These are phyloP conservation scores for Trichopus zeylanicus DNA, from an alignment of 116 monocot genomes.

Conservation along the genomic window DNA sequence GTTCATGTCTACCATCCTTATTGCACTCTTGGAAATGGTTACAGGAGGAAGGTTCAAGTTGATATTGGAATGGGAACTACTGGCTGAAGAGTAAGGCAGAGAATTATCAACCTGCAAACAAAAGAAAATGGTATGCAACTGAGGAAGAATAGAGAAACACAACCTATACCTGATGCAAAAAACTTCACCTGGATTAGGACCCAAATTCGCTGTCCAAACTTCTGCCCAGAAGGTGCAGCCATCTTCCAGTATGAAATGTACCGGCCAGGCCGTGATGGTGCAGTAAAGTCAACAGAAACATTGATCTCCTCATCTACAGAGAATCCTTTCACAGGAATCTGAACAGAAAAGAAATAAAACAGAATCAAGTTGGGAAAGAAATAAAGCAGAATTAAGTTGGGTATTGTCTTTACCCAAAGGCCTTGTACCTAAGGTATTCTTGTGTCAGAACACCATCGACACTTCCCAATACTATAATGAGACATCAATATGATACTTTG, in stretches of 20 bases:
- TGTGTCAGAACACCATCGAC: neutral
- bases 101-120: conserved; percentile 32
- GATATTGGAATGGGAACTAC: conserved; percentile 6
- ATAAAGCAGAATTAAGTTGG: too few relatives aligned
- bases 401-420: too few relatives aligned
- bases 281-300: conserved; percentile 66
- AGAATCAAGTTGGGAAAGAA: neutral
- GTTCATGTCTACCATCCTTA: conserved; percentile 22
- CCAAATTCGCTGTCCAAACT: conserved; percentile 92
- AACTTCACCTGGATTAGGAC: conserved; percentile 66
- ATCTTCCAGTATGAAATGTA: conserved; percentile 86
- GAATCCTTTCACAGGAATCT: conserved; percentile 54
- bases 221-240: conserved; percentile 60
- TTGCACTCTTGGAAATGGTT: conserved; percentile 1
- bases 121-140: neutral
- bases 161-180: neutral
- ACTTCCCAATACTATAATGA: neutral
- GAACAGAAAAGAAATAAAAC: conserved; percentile 3
- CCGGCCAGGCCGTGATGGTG: conserved; percentile 59
- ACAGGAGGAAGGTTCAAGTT: conserved; percentile 57
- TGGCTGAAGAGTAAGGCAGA: conserved; percentile 9
- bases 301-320: conserved; percentile 57
- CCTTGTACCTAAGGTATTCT: too few relatives aligned
- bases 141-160: neutral
- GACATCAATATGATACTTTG: too few relatives aligned